A percentile compares a stretch with the other conserved stretches of the same genome.
Conservation (phyloP, 225 moss, liverwort and hornwort species). For the Climacium dendroides region DNA sequence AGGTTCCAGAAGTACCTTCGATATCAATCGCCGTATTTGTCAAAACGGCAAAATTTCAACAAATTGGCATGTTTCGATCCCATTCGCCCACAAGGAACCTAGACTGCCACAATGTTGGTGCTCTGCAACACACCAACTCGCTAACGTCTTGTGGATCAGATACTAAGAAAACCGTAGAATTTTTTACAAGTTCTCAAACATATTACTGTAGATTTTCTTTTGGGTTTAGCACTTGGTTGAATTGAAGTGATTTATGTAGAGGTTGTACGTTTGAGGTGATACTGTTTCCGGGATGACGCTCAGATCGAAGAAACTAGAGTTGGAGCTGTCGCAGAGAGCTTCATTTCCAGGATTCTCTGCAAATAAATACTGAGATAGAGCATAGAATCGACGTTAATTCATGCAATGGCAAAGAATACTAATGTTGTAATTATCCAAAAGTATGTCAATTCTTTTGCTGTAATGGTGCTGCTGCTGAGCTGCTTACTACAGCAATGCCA, state of each 20-base stretch:
- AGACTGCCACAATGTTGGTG: not conserved
- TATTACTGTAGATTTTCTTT: not conserved
- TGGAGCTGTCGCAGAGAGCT: not conserved
- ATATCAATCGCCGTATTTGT: not conserved
- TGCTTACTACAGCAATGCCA: not conserved
- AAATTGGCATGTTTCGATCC: not conserved
- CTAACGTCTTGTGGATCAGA: not conserved
- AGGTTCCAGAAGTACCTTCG: not conserved
- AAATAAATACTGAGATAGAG: not conserved
- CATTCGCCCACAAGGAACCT: not conserved
- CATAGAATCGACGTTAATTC: not conserved
- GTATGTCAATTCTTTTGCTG: not conserved
- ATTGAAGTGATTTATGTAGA: not conserved
- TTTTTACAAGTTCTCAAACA: not conserved
- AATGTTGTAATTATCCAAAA: not conserved
- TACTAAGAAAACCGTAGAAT: too few relatives aligned
- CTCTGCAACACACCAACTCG: not conserved
- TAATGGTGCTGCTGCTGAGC: not conserved
- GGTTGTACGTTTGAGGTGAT: not conserved
- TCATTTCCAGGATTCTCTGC: not conserved
- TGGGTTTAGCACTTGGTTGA: not conserved
- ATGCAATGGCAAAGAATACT: conserved; percentile 6
- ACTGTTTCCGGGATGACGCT: not conserved
- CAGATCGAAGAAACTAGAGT: not conserved
- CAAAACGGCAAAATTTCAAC: not conserved